A percentile compares a stretch with the other conserved stretches of the same genome.
Evolutionary conservation across 78 protist species (phyloP).

Genomic region (Polysphondylium violaceum): DNA sequence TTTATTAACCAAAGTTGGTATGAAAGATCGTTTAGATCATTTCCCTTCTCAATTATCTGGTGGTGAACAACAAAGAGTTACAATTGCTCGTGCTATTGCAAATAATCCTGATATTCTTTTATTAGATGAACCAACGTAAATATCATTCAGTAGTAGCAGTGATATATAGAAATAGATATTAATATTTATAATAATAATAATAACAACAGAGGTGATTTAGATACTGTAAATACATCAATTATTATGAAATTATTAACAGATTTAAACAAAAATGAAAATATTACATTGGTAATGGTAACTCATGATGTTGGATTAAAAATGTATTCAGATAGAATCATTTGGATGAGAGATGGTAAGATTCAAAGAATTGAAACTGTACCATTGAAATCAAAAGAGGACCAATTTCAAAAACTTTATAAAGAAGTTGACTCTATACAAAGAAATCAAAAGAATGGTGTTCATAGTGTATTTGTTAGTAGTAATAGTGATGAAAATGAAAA

Average conservation of each 20-base stretch:
- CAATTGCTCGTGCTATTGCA: constrained; percentile 96
- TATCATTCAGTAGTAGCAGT: not conserved
- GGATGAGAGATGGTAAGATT: constrained; percentile 96
- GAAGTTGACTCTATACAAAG: constrained; percentile 20
- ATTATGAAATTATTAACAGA: constrained; percentile 92
- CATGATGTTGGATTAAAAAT: constrained; percentile 94
- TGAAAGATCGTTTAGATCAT: constrained; percentile 92
- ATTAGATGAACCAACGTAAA: constrained; percentile 97
- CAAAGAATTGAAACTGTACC: constrained; percentile 71
- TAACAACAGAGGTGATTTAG: constrained; percentile 91
- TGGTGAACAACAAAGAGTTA: constrained; percentile 97
- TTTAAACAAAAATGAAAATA: constrained; percentile 86
- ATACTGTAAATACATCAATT: constrained; percentile 91
- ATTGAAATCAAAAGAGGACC: constrained; percentile 10
- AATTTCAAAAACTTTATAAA: constrained; percentile 31
- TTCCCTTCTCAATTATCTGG: constrained; percentile 93
- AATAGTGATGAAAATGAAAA: not conserved
- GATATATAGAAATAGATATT: not conserved
- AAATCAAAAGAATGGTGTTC: constrained; percentile 62
- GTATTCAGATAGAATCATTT: constrained; percentile 92
- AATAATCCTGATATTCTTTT: constrained; percentile 93
- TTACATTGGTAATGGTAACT: constrained; percentile 97
- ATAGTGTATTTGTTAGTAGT: constrained; percentile 13
- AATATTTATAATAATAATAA: not conserved
- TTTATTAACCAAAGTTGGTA: constrained; percentile 82